Conservation (phyloP, 108 stramenopile species). For the Nannochloropsis gaditana region DNA sequence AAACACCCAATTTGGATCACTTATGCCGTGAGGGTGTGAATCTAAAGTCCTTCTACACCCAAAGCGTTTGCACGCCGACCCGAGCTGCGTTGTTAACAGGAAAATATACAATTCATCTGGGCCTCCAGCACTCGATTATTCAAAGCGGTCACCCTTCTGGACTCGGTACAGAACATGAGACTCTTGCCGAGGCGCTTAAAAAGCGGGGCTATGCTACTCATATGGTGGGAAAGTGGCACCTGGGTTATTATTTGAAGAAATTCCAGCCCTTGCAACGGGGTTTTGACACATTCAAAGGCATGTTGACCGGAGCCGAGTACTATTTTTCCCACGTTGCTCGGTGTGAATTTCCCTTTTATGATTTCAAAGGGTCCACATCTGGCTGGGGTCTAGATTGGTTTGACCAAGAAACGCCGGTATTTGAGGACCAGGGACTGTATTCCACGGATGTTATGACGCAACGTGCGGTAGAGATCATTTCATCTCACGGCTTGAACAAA, state of each 20-base stretch:
- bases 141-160: constrained; percentile 16
- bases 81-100: constrained; percentile 45
- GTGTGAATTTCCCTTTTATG: constrained; percentile 20
- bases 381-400: constrained; percentile 17
- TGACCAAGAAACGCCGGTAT: not conserved
- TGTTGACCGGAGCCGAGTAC: constrained; percentile 32
- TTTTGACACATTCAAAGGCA: constrained; percentile 43
- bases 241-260: constrained; percentile 27
- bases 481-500: not conserved
- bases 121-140: constrained; percentile 28
- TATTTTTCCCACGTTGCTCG: not conserved
- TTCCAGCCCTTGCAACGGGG: constrained; percentile 38
- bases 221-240: constrained; percentile 54
- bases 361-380: constrained; percentile 17
- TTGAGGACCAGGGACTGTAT: not conserved
- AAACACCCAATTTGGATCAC: constrained; percentile 27
- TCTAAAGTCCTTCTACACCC: constrained; percentile 31
- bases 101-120: constrained; percentile 33
- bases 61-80: constrained; percentile 28
- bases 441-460: not conserved
- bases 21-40: constrained; percentile 19
- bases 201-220: constrained; percentile 33
- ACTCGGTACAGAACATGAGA: constrained; percentile 19
- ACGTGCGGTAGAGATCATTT: not conserved
- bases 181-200: constrained; percentile 28